Conservation (phyloP, 140 eudicot species). For the Stevia rebaudiana region DNA sequence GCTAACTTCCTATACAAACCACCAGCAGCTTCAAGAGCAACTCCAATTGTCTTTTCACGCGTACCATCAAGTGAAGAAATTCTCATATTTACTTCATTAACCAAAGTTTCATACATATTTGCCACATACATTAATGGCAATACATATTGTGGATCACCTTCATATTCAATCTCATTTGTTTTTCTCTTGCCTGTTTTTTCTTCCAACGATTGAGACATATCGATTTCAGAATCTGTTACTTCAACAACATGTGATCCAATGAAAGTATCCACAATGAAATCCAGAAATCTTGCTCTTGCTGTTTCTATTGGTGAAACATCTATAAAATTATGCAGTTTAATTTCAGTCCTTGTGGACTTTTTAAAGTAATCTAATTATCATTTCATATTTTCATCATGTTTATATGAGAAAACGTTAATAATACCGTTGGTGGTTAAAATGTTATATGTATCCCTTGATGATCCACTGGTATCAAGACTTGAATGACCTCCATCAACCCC, state of each 20-base stretch:
- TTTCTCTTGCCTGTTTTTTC: constrained; percentile 68
- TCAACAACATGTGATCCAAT: constrained; percentile 62
- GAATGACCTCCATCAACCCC: constrained; percentile 82
- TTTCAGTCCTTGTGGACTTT: neutral
- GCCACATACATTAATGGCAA: constrained; percentile 97
- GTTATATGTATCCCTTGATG: constrained; percentile 50
- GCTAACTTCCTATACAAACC: constrained; percentile 91
- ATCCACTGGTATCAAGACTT: constrained; percentile 66
- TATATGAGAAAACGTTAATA: neutral
- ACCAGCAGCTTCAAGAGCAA: constrained; percentile 99
- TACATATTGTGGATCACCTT: constrained; percentile 83
- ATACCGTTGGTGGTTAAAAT: constrained; percentile 55
- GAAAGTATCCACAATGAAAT: constrained; percentile 74
- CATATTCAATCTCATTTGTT: constrained; percentile 58
- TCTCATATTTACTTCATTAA: constrained; percentile 72
- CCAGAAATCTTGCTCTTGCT: constrained; percentile 82
- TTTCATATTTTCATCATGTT: neutral
- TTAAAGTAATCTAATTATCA: neutral
- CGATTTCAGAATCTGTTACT: constrained; percentile 49
- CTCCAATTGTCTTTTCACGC: constrained; percentile 83
- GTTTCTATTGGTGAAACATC: constrained; percentile 82
- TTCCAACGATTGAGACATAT: constrained; percentile 45
- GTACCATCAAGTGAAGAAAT: constrained; percentile 63
- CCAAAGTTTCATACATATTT: constrained; percentile 87
- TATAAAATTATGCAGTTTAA: constrained; percentile 14